phyloP scores from a whole-genome alignment of 805 yeast genomes.

The Metschnikowia gelsemii region DNA sequence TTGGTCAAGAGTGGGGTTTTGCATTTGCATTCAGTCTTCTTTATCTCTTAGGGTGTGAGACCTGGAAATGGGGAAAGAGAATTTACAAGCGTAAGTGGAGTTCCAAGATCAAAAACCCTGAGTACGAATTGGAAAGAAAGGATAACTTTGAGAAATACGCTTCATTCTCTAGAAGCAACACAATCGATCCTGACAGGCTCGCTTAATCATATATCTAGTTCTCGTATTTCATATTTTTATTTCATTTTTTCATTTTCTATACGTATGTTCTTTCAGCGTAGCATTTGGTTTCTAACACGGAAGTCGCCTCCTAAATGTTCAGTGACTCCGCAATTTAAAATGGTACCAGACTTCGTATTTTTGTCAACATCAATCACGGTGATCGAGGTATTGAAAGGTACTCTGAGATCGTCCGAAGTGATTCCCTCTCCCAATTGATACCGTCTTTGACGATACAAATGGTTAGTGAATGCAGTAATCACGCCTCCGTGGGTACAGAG shows the following conservation, averaged over 20 bases:
- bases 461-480: constrained; percentile 56
- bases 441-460: constrained; percentile 42
- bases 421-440: constrained; percentile 42
- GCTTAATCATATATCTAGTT: constrained; percentile 4
- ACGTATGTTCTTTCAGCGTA: constrained; percentile 4
- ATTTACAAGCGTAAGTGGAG: constrained; percentile 28
- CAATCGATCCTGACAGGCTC: constrained; percentile 32
- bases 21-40: constrained; percentile 32
- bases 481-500: constrained; percentile 83
- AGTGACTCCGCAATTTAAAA: constrained; percentile 63
- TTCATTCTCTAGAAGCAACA: constrained; percentile 54
- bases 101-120: constrained; percentile 52
- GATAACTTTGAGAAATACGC: constrained; percentile 65
- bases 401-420: constrained; percentile 42
- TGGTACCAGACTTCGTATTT: constrained; percentile 39
- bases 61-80: constrained; percentile 41
- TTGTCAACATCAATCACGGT: constrained; percentile 60
- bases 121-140: constrained; percentile 58
- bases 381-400: constrained; percentile 76
- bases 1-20: constrained; percentile 42
- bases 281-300: constrained; percentile 23
- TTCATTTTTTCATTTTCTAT: not conserved
- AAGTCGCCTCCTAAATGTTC: constrained; percentile 56
- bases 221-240: not conserved
- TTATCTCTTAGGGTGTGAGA: constrained; percentile 36